Base-by-base conservation (phyloP, 768 basidiomycete species). In the Lactarius psammicola region DNA sequence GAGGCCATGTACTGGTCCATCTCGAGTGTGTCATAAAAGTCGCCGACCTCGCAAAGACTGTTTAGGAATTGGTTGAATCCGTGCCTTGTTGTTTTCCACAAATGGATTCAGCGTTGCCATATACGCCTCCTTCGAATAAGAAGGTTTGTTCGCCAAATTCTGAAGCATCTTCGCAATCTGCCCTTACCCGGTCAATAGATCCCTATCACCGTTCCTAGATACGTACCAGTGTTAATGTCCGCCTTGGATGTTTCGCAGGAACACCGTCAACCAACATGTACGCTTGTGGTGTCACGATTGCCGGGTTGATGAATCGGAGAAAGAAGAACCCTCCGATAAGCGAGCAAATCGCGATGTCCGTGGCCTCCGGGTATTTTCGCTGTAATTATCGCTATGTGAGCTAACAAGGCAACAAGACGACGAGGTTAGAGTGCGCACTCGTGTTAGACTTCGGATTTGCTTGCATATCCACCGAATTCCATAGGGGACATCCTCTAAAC, bases 401-500 rank as follows among this genome's bases (percentile, higher is more conserved):
- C 17, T 23, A 31, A 18, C 20, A 13, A 11, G 23, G 31, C 26
- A 28, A 59, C 63, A 56, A 51, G 2, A 10, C 28, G 18, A 8
- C 11, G 10, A 31, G 3, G n/a, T 20, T 38, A 30, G 23, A 13
- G 44, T 55, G 78, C 86, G 64, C 71, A 98, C 96, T 80, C 94
- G 83, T 58, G 96, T 98, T 74, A 99, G 77, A 80, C 94, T 96
- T 68, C 95, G 82, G 74, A 99, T 99, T 78, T 99, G 97, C 78
- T 99, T 99, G 80, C 97, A 99, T 74, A 99, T 99, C 97, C 97
- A 99, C 70, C 97, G 85, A 69, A 99, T 99, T 72, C 97, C 97
- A 73, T 99, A 99, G 31, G 97, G 97, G 17, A 98, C 97, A 72
- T 90, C 95, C 72, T 99, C 97, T 88, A 98, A 88, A 68, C 93